phyloP scores from a whole-genome alignment of 805 yeast genomes.

The Saccharomycopsis fibuligera region DNA sequence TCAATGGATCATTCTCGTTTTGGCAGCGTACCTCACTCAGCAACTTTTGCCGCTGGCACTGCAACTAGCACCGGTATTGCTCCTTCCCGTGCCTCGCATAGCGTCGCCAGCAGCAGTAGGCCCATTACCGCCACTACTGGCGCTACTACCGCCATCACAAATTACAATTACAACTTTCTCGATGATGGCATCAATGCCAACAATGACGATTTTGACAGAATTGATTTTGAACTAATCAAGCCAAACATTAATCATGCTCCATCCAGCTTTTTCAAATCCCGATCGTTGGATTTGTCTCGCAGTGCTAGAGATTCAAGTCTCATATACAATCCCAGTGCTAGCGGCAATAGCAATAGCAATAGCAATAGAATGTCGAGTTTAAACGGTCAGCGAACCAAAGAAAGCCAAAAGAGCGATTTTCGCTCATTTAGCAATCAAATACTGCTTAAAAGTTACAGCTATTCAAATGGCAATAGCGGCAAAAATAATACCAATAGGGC shows the following conservation, averaged over 20 bases:
- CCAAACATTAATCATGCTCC: constrained; percentile 6
- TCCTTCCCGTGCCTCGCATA: neutral
- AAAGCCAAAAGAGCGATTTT: constrained; percentile 11
- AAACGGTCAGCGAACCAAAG: neutral
- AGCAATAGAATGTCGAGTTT: neutral
- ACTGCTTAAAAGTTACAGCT: neutral
- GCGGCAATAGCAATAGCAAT: neutral
- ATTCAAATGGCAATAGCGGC: neutral
- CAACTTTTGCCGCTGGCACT: neutral
- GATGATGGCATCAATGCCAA: neutral
- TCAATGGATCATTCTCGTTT: constrained; percentile 15
- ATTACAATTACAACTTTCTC: neutral
- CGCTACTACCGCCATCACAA: neutral
- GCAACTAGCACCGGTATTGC: neutral
- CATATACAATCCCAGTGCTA: neutral
- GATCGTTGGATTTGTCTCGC: neutral
- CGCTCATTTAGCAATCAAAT: constrained; percentile 7
- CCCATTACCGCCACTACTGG: neutral
- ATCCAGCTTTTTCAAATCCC: neutral
- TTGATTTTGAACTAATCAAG: constrained; percentile 8
- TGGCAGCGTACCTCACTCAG: neutral
- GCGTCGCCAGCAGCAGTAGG: neutral
- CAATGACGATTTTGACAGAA: constrained; percentile 6
- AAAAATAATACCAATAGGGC: neutral
- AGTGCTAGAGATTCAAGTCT: no score